A percentile compares a stretch with the other conserved stretches of the same genome.
phyloP scores from a whole-genome alignment of 2,329 filamentous ascomycete species.

The Botrytis squamosa region DNA sequence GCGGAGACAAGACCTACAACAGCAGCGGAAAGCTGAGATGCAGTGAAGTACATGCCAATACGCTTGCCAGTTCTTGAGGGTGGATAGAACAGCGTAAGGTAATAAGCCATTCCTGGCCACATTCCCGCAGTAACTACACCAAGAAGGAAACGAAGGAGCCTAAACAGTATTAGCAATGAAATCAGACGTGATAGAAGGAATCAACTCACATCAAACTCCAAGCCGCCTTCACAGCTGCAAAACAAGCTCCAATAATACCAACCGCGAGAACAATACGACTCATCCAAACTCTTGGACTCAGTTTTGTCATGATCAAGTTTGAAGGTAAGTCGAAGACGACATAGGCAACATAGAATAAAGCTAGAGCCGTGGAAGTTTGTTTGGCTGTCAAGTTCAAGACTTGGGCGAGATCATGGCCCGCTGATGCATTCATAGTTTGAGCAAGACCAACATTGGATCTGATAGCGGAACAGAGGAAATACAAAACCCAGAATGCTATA shows the following conservation, averaged over 20 bases:
- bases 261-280: slow-evolving; percentile 85
- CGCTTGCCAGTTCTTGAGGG: slow-evolving; percentile 82
- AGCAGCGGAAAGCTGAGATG: slow-evolving; percentile 82
- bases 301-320: slow-evolving; percentile 81
- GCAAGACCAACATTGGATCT: slow-evolving; percentile 88
- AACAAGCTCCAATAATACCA: slow-evolving; percentile 78
- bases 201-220: slow-evolving; percentile 64
- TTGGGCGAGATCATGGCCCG: slow-evolving; percentile 71
- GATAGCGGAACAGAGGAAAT: slow-evolving; percentile 90
- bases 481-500: slow-evolving; percentile 79
- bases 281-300: slow-evolving; percentile 90
- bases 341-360: slow-evolving; percentile 90
- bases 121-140: slow-evolving; percentile 88
- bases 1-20: slow-evolving; percentile 88
- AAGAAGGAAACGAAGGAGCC: slow-evolving; percentile 77
- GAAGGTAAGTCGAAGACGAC: slow-evolving; percentile 87
- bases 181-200: too few relatives aligned
- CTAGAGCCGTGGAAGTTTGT: slow-evolving; percentile 79
- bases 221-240: slow-evolving; percentile 75
- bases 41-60: slow-evolving; percentile 87
- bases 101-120: slow-evolving; percentile 95
- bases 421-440: slow-evolving; percentile 82
- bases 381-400: slow-evolving; percentile 68
- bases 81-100: slow-evolving; percentile 88
- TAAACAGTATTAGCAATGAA: slow-evolving; percentile 32